Evolutionary conservation across 2,329 filamentous ascomycete species (phyloP), one percentile per base, ranked within the genome.

Genomic region (Neocucurbitaria cava): DNA sequence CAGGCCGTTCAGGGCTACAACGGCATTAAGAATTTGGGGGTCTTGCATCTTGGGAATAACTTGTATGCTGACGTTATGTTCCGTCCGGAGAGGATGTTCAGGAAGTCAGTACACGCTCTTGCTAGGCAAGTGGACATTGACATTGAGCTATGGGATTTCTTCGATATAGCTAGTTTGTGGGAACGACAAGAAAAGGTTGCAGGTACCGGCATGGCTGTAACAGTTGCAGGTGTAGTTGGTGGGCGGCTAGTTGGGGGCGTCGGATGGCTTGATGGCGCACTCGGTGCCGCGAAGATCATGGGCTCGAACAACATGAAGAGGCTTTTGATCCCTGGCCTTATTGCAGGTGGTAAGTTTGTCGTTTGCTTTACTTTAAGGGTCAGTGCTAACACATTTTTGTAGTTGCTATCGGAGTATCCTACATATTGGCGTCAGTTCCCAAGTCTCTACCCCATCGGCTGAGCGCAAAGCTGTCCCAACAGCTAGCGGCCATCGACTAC

Each of bases 161-260:
- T 99, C 68, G 95, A 99, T 75, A 83, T 92, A 75, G 83, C 87
- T 17, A 90, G 87, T 10, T 78, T 98, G 5, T 84, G 96, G 79
- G 92, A 97, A 70, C 85, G 88, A 49, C 94, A 98, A 74, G 95
- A 99, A 77, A 99, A 98, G 82, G 83, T 96, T 51, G 93, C 94
- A 5, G 92, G 94, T 35, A 96, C 93, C 3, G 90, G 95, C 60
- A 93, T 99, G 89, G 95, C 94, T 5, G 83, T 99, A 70, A 99
- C 95, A 1, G 85, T 96, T 31, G 90, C 90, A 9, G 93, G 92
- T 52, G 91, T 96, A 1, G 82, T 98, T 4, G 92, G 94, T 52
- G 86, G 89, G 44, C 85, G 92, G 43, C 83, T 95, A 69, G 80
- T 99, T 35, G 92, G 93, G 55, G 90, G 92, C 58, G 87, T 90